A percentile compares a stretch with the other conserved stretches of the same genome.
Evolutionary conservation across 495 filamentous ascomycete species (phyloP).

Genomic region (Aspergillus olivimuriae): DNA sequence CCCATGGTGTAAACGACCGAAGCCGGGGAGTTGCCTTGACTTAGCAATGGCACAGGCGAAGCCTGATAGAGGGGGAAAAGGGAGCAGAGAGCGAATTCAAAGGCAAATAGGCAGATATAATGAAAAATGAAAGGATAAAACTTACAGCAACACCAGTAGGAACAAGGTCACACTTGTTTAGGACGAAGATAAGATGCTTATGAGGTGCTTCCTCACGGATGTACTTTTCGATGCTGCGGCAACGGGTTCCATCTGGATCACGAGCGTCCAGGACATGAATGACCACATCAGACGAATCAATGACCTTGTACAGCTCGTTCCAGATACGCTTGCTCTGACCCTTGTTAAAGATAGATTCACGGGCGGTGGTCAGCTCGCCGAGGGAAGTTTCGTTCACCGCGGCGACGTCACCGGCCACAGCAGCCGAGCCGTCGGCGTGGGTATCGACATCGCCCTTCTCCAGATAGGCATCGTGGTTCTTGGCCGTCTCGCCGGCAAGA

Average conservation of each 20-base stretch:
- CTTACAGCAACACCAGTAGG: conserved; percentile 91
- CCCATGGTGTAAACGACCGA: conserved; percentile 52
- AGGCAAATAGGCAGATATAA: conserved; percentile 9
- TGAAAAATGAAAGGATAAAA: conserved; percentile 23
- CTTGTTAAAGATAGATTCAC: conserved; percentile 89
- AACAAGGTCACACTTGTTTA: conserved; percentile 97
- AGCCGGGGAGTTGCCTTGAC: conserved; percentile 84
- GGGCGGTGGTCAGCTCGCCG: conserved; percentile 56
- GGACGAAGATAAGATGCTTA: conserved; percentile 85
- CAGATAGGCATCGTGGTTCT: conserved; percentile 71
- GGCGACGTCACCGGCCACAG: conserved; percentile 45
- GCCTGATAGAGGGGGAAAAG: conserved; percentile 7
- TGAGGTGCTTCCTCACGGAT: conserved; percentile 88
- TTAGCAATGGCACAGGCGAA: conserved; percentile 62
- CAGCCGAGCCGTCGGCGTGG: conserved; percentile 61
- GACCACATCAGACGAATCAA: conserved; percentile 93
- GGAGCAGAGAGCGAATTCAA: conserved; percentile 7
- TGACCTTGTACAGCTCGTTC: conserved; percentile 98
- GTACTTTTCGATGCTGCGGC: conserved; percentile 87
- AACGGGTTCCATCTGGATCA: conserved; percentile 85
- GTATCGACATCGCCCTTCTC: conserved; percentile 69
- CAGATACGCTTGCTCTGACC: conserved; percentile 92
- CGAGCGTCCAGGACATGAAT: conserved; percentile 92
- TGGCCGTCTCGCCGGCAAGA: conserved; percentile 68
- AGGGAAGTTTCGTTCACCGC: conserved; percentile 38